These are phyloP conservation scores for Melanogaster broomeanus DNA, from an alignment of 768 basidiomycete genomes.

Conservation along the genomic window DNA sequence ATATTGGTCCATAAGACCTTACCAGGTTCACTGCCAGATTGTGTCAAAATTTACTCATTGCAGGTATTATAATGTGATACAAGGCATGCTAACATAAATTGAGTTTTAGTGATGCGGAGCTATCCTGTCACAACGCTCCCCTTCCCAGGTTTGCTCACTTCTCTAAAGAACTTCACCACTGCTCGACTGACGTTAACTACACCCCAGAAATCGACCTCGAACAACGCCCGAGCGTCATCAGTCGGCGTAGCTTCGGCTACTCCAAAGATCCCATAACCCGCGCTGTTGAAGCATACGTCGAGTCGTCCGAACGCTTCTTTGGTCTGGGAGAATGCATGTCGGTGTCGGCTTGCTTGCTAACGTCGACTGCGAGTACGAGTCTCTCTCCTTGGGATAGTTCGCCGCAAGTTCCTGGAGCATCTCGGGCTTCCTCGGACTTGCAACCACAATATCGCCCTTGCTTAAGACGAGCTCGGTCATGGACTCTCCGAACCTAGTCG, in stretches of 20 bases:
- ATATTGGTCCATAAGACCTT: too few relatives aligned
- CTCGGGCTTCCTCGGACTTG: slow-evolving; percentile 43
- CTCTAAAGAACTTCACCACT: slow-evolving; percentile 33
- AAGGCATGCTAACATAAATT: too few relatives aligned
- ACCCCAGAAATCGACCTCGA: slow-evolving; percentile 32
- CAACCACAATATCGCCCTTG: slow-evolving; percentile 40
- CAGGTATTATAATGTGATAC: too few relatives aligned
- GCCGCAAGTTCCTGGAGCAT: slow-evolving; percentile 7
- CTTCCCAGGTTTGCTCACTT: slow-evolving; percentile 32
- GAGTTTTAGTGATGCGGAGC: too few relatives aligned
- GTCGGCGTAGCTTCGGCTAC: slow-evolving; percentile 25
- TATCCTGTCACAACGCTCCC: slow-evolving; percentile 39
- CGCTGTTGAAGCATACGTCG: slow-evolving; percentile 24
- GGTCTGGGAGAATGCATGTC: slow-evolving; percentile 10
- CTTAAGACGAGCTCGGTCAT: slow-evolving; percentile 33
- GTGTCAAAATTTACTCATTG: too few relatives aligned
- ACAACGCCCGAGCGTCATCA: slow-evolving; percentile 18
- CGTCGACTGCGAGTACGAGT: slow-evolving; percentile 15
- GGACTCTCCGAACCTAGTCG: slow-evolving; percentile 39
- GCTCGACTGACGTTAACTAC: slow-evolving; percentile 27
- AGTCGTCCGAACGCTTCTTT: slow-evolving; percentile 11
- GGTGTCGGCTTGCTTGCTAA: slow-evolving; percentile 11
- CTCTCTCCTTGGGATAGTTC: slow-evolving; percentile 2
- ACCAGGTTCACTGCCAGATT: too few relatives aligned
- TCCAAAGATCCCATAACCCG: slow-evolving; percentile 13